These are phyloP conservation scores for Ashbya aceris DNA, from an alignment of 1,139 yeast species.

Conservation along the genomic window DNA sequence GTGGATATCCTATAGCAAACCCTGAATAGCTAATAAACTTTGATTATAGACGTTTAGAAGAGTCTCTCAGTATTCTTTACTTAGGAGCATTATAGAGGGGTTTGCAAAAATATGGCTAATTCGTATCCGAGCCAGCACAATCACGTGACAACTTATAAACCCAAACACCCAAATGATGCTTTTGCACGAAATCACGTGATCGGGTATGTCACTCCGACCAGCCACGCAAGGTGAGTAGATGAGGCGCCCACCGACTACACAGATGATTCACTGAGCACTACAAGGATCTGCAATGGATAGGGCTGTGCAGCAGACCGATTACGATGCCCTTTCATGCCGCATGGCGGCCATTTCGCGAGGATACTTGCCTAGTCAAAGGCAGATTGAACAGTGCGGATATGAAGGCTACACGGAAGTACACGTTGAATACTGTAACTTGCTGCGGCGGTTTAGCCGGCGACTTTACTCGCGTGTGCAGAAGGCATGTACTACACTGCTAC, in stretches of 20 bases:
- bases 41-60: too few species aligned
- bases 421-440: slow-evolving; percentile 14
- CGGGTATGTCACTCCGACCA: too few species aligned
- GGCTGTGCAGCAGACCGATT: slow-evolving; percentile 46
- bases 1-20: slow-evolving; percentile 1
- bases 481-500: slow-evolving; percentile 44
- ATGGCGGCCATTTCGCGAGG: slow-evolving; percentile 45
- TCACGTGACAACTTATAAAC: too few species aligned
- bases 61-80: too few species aligned
- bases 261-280: too few species aligned
- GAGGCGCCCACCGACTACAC: too few species aligned
- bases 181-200: too few species aligned
- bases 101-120: too few species aligned
- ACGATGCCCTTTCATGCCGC: slow-evolving; percentile 77
- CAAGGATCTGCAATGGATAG: slow-evolving; percentile 15
- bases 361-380: slow-evolving; percentile 46
- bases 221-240: too few species aligned
- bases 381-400: slow-evolving; percentile 37
- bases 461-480: slow-evolving; percentile 17
- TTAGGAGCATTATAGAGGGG: too few species aligned
- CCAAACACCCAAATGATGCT: too few species aligned
- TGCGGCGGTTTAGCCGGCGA: slow-evolving; percentile 18
- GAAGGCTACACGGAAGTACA: slow-evolving; percentile 17
- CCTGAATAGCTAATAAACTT: not conserved
- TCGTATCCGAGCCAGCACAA: too few species aligned